phyloP scores from a whole-genome alignment of 2,329 filamentous ascomycete genomes.

The Neopestalotiopsis sp. region DNA sequence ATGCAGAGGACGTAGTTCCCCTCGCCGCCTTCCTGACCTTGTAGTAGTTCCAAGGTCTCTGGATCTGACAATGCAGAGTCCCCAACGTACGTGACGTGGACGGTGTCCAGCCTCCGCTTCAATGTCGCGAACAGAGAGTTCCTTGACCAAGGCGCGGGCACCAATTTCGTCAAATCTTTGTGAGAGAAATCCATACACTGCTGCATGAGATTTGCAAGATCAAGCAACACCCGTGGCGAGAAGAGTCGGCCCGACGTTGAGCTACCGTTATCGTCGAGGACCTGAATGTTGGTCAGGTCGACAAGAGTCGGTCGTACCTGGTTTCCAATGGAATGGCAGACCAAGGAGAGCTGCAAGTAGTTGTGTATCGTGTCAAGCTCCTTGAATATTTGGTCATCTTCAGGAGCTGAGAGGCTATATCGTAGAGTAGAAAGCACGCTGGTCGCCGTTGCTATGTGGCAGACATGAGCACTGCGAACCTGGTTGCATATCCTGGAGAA shows the following conservation, averaged over 20 bases:
- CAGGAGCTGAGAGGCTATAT: neutral
- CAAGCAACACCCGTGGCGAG: neutral
- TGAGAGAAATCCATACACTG: neutral
- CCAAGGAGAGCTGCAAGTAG: neutral
- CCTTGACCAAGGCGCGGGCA: conserved; percentile 1
- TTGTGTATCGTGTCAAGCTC: neutral
- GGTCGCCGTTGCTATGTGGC: neutral
- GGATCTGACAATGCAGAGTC: conserved; percentile 4
- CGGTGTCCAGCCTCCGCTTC: neutral
- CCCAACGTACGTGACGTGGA: neutral
- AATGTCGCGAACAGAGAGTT: neutral
- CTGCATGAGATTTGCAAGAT: neutral
- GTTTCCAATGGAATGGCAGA: conserved; percentile 2
- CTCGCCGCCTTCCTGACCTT: neutral
- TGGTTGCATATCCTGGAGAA: neutral
- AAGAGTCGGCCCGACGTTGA: neutral
- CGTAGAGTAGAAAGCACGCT: neutral
- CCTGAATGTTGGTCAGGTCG: neutral
- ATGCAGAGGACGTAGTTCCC: neutral
- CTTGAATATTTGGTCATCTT: neutral
- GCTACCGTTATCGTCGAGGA: neutral
- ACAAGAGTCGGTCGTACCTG: neutral
- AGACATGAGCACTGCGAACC: neutral
- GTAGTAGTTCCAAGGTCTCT: neutral
- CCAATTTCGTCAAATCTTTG: neutral